phyloP scores from a whole-genome alignment of 805 yeast species.

The Metschnikowia continentalis region DNA sequence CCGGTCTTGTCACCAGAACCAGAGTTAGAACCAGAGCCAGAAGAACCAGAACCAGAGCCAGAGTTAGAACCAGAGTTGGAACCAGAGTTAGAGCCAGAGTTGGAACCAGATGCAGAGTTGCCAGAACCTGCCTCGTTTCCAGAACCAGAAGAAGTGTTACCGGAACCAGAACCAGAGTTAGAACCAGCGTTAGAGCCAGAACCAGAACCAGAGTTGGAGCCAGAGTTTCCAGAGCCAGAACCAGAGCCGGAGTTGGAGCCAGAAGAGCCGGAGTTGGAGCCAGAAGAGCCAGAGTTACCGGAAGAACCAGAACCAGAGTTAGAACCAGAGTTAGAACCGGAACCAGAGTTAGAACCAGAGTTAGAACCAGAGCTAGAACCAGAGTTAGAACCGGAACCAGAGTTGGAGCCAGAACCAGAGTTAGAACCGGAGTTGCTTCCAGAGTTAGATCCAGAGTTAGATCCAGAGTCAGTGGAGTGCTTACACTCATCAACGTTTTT shows the following conservation, averaged over 20 bases:
- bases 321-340: no score
- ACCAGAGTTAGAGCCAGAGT: slow-evolving; percentile 15
- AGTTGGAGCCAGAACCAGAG: no score
- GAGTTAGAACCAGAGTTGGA: slow-evolving; percentile 13
- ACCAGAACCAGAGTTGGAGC: not conserved
- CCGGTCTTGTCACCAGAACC: not conserved
- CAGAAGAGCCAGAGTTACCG: not conserved
- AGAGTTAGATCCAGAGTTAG: not conserved
- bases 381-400: not conserved
- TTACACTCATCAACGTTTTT: no score
- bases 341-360: no score
- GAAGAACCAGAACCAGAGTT: no score
- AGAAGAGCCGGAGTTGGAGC: not conserved
- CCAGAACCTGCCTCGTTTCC: slow-evolving; percentile 2
- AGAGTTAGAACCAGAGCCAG: slow-evolving; percentile 6
- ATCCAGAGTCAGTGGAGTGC: not conserved
- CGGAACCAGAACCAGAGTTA: not conserved
- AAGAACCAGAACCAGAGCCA: not conserved
- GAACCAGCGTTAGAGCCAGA: slow-evolving; percentile 20
- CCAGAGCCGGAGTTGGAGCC: no score
- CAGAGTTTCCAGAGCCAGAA: not conserved
- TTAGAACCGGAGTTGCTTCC: not conserved
- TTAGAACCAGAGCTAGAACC: not conserved
- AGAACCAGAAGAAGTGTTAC: not conserved
- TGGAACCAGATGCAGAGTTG: not conserved